These are phyloP conservation scores for Sicyos edulis DNA, from an alignment of 306 rosid genomes.

Conservation along the genomic window DNA sequence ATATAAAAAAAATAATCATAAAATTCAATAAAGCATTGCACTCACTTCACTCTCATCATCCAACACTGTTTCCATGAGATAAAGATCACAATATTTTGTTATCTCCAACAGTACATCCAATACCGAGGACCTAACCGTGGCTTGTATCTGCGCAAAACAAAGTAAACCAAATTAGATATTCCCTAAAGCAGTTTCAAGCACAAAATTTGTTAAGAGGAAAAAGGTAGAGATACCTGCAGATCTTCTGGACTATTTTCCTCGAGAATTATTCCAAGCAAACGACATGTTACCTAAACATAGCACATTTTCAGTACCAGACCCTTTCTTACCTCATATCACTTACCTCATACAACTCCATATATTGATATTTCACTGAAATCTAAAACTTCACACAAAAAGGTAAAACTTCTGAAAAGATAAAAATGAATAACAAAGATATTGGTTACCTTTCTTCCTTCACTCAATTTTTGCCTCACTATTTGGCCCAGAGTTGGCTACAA, in stretches of 20 bases:
- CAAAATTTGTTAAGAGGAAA: neutral
- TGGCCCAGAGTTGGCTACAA: conserved; percentile 86
- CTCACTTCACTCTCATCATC: conserved; percentile 89
- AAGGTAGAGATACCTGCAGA: conserved; percentile 65
- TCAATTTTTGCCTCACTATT: conserved; percentile 87
- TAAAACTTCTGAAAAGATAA: neutral
- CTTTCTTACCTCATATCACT: neutral
- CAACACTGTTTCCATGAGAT: conserved; percentile 89
- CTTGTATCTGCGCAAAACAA: conserved; percentile 59
- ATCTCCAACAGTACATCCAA: conserved; percentile 87
- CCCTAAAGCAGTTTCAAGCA: conserved; percentile 16
- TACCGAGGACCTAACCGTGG: conserved; percentile 74
- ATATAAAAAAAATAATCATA: neutral
- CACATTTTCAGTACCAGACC: conserved; percentile 7
- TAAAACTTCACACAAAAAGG: neutral
- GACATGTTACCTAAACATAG: conserved; percentile 71
- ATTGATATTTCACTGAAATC: neutral
- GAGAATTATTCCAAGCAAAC: conserved; percentile 78
- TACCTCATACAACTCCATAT: neutral
- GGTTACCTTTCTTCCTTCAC: conserved; percentile 94
- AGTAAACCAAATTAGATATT: conserved; percentile 24
- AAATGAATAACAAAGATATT: neutral
- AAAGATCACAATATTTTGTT: conserved; percentile 83
- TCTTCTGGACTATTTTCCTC: conserved; percentile 90
- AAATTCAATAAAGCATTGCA: conserved; percentile 18